phyloP scores from a whole-genome alignment of 2,329 filamentous ascomycete species.

The Epichloe typhina region DNA sequence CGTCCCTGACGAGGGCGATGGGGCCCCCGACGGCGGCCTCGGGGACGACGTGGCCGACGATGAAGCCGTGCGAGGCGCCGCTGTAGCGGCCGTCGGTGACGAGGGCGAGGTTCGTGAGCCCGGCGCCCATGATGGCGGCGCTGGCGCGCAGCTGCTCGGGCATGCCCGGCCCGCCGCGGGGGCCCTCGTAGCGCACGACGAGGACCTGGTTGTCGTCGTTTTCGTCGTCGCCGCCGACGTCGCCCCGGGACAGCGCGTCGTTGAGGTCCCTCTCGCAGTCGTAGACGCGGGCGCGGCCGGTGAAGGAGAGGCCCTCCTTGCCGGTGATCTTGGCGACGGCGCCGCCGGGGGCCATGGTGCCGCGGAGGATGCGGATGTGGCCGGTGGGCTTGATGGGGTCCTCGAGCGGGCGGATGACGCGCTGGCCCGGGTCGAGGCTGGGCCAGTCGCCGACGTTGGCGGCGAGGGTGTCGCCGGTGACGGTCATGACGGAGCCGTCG shows the following conservation, averaged over 20 bases:
- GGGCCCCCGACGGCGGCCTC: conserved; percentile 84
- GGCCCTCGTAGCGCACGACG: conserved; percentile 86
- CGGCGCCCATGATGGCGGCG: conserved; percentile 86
- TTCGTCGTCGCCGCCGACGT: conserved; percentile 22
- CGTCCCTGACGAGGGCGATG: conserved; percentile 68
- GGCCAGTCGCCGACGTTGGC: conserved; percentile 72
- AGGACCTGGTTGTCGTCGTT: conserved; percentile 55
- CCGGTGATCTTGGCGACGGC: conserved; percentile 94
- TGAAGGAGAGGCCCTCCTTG: conserved; percentile 78
- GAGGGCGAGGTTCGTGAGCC: conserved; percentile 73
- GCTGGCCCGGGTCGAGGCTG: conserved; percentile 62
- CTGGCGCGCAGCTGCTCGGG: conserved; percentile 84
- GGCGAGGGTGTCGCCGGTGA: conserved; percentile 72
- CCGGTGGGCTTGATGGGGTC: conserved; percentile 67
- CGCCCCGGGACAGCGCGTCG: conserved; percentile 55
- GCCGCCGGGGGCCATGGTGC: conserved; percentile 60
- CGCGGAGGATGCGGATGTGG: conserved; percentile 76
- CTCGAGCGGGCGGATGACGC: conserved; percentile 71
- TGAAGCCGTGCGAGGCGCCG: conserved; percentile 82
- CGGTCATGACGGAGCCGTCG: conserved; percentile 64
- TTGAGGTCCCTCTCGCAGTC: conserved; percentile 75
- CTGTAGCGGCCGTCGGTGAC: conserved; percentile 88
- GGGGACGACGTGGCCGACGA: conserved; percentile 84
- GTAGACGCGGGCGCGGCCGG: conserved; percentile 70
- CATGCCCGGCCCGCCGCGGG: conserved; percentile 85